phyloP scores from a whole-genome alignment of 2,329 filamentous ascomycete genomes.

The Penicillium sp. region DNA sequence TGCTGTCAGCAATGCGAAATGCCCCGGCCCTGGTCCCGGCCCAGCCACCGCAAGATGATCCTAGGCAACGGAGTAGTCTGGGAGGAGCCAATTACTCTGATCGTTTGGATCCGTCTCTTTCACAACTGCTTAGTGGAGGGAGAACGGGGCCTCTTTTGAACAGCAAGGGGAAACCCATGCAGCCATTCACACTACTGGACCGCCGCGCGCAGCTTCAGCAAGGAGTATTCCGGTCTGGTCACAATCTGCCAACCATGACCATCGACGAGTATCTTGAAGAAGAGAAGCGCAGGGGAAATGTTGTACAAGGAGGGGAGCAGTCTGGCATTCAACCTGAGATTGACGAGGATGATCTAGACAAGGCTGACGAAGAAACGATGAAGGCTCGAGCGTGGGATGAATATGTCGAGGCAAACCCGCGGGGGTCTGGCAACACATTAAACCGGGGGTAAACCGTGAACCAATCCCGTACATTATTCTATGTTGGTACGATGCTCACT shows the following conservation, averaged over 20 bases:
- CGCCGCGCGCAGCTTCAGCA: slow-evolving; percentile 70
- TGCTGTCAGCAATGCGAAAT: slow-evolving; percentile 69
- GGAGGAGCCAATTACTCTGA: slow-evolving; percentile 63
- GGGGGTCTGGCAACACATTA: slow-evolving; percentile 53
- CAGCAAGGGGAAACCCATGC: slow-evolving; percentile 75
- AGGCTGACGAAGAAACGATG: slow-evolving; percentile 82
- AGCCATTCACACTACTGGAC: slow-evolving; percentile 83
- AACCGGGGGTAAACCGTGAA: slow-evolving; percentile 48
- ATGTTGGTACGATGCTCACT: too few species aligned
- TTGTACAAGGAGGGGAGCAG: slow-evolving; percentile 76
- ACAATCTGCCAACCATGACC: slow-evolving; percentile 93
- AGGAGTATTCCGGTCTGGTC: slow-evolving; percentile 83
- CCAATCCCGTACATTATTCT: too few species aligned
- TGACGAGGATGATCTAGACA: slow-evolving; percentile 88
- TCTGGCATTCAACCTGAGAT: slow-evolving; percentile 66
- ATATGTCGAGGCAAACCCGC: slow-evolving; percentile 83
- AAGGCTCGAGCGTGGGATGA: slow-evolving; percentile 97
- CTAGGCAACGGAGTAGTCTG: slow-evolving; percentile 48
- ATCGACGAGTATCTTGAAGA: slow-evolving; percentile 98
- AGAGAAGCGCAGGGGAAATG: slow-evolving; percentile 76
- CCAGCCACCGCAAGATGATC: slow-evolving; percentile 34
- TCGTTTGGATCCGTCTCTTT: slow-evolving; percentile 66
- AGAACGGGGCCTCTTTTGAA: slow-evolving; percentile 71
- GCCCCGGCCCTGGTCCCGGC: slow-evolving; percentile 46
- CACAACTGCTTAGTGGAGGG: slow-evolving; percentile 47